Conservation (phyloP, 257 asterid species). For the Gardenia jasminoides region DNA sequence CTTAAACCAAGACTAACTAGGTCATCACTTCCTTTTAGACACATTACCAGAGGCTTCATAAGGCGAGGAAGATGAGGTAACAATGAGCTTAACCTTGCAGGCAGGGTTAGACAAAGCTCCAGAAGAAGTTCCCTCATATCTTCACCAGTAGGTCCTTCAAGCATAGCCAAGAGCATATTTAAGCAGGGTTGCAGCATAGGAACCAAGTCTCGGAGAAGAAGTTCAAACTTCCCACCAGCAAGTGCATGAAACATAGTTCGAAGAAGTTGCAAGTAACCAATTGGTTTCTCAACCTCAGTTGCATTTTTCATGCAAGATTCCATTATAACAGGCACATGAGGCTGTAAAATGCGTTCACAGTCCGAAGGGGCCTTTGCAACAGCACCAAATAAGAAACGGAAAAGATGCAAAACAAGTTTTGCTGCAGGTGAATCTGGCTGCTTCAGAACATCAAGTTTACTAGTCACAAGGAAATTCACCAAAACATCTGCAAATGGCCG, state of each 20-base stretch:
- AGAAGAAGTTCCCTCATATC: constrained; percentile 84
- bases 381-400: constrained; percentile 82
- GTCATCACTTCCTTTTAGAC: constrained; percentile 93
- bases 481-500: constrained; percentile 97
- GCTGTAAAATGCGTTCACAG: constrained; percentile 95
- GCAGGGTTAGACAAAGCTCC: constrained; percentile 86
- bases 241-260: constrained; percentile 98
- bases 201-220: constrained; percentile 83
- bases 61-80: constrained; percentile 96
- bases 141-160: constrained; percentile 96
- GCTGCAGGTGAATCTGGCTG: constrained; percentile 99
- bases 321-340: constrained; percentile 91
- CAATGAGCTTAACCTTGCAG: constrained; percentile 90
- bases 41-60: constrained; percentile 97
- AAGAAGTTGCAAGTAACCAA: constrained; percentile 91
- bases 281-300: constrained; percentile 84
- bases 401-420: constrained; percentile 95
- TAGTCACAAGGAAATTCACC: constrained; percentile 88
- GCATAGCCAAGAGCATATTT: constrained; percentile 88
- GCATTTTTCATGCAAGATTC: constrained; percentile 96
- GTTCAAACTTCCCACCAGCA: constrained; percentile 95
- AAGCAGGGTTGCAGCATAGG: constrained; percentile 87
- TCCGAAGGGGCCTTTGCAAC: constrained; percentile 96
- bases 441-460: constrained; percentile 96
- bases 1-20: constrained; percentile 88